These are phyloP conservation scores for Globisporangium middletonii DNA, from an alignment of 352 stramenopile genomes.

Conservation along the genomic window DNA sequence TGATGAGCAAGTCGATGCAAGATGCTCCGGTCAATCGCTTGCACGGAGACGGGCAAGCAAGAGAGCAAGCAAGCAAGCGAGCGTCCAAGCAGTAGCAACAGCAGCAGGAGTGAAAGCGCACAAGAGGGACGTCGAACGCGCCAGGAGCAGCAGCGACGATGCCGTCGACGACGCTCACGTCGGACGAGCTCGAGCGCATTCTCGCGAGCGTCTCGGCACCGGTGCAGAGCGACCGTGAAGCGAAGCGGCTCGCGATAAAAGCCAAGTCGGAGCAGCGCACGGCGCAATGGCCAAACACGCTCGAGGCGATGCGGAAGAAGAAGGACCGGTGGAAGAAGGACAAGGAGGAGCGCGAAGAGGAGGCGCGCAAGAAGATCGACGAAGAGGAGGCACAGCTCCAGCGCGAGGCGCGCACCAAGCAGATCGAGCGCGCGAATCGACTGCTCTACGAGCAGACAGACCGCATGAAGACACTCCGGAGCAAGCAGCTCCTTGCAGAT, in stretches of 20 bases:
- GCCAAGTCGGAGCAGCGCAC: constrained; percentile 77
- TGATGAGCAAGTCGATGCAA: background rate
- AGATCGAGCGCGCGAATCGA: constrained; percentile 82
- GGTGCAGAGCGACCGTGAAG: constrained; percentile 57
- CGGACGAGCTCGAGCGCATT: constrained; percentile 68
- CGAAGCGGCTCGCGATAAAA: constrained; percentile 56
- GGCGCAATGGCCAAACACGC: constrained; percentile 87
- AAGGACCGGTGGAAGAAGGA: constrained; percentile 90
- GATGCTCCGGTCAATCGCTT: background rate
- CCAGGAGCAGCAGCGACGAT: background rate
- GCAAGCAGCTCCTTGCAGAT: constrained; percentile 80
- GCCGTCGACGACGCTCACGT: constrained; percentile 46
- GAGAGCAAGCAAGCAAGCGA: background rate
- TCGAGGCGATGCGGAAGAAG: constrained; percentile 86
- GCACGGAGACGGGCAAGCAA: background rate
- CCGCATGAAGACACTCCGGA: constrained; percentile 88
- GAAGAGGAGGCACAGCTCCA: constrained; percentile 75
- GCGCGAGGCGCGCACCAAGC: constrained; percentile 56
- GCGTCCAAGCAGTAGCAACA: background rate
- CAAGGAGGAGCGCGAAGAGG: constrained; percentile 80
- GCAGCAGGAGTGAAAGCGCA: background rate
- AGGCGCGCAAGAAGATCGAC: constrained; percentile 64
- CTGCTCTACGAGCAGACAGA: constrained; percentile 90
- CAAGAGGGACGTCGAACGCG: background rate
- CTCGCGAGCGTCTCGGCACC: constrained; percentile 61